Base-by-base conservation (phyloP, 73 alveolate species). In the Stentor coeruleus region DNA sequence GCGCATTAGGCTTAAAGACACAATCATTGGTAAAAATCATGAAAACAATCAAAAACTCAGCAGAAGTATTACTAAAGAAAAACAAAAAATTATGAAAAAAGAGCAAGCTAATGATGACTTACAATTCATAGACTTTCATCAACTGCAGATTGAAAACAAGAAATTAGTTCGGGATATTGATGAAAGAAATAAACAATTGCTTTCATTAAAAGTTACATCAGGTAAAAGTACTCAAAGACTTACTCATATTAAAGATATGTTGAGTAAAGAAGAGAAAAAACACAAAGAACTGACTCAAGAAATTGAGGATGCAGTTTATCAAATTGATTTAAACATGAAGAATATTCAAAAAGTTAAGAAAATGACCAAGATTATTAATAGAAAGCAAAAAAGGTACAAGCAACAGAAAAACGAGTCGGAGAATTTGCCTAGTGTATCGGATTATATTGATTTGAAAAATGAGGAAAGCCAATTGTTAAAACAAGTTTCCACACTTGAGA, bases 61-160 rank as follows among this genome's bases (percentile, higher is more conserved):
- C 82, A 87, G 86, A 73, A 84, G 90, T 72, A 94, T 92, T 72
- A 86, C 81, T 84, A 93, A 92, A 74, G 97, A 96, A 0, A 96
- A 92, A 74, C 89, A 95, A 42, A 84, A 95, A 85, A 96, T 94
- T 57, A 84, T 86, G 86, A 95, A 96, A 83, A 96, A 96, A 85
- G 98, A 94, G 82, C 98, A 94, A 72, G 93, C 94, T 93, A 97
- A 96, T 60, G 98, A 96, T 89, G 99, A 96, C 82, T 83, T 96
- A 60, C 95, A 96, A 85, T 94, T 96, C 86, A 94, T 94, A 74
- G 98, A 96, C 87, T 94, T 94, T 86, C 98, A 94, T 91, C 90
- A 96, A 85, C 87, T 94, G 81, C 91, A 96, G 88, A 96, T 96
- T n/a, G 99, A 94, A 80, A 96, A 94, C 85, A 96, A 96, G 82